Conservation (phyloP, 2,329 filamentous ascomycete species). For the Didymellaceae sp. region DNA sequence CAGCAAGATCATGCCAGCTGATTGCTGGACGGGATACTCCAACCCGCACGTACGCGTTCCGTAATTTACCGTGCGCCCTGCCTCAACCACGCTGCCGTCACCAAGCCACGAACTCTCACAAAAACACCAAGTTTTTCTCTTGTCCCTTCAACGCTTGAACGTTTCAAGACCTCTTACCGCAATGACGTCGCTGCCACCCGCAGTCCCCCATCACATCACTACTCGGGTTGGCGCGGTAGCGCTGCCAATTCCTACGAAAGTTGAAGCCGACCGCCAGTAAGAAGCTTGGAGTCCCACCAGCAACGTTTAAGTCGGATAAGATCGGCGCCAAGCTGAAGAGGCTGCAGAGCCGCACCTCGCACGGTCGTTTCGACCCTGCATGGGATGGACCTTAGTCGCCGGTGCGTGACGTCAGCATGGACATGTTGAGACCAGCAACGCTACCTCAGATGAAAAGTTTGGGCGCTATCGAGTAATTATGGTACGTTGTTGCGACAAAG, state of each 20-base stretch:
- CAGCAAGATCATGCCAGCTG: constrained; percentile 10
- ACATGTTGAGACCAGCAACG: constrained; percentile 30
- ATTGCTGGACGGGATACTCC: constrained; percentile 12
- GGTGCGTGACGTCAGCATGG: constrained; percentile 29
- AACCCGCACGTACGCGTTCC: constrained; percentile 7
- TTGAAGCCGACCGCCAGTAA: constrained; percentile 23
- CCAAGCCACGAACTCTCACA: neutral
- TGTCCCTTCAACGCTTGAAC: constrained; percentile 6
- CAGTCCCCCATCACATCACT: constrained; percentile 5
- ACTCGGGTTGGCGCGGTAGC: constrained; percentile 18
- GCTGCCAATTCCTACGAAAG: constrained; percentile 18
- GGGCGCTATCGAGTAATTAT: constrained; percentile 19
- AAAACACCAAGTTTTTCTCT: constrained; percentile 14
- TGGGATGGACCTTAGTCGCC: constrained; percentile 18
- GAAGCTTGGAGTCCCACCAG: constrained; percentile 23
- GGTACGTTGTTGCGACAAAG: constrained; percentile 21
- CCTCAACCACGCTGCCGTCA: constrained; percentile 2
- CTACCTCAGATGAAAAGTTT: constrained; percentile 26
- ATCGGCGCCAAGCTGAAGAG: constrained; percentile 38
- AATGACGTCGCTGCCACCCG: constrained; percentile 26
- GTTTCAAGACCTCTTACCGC: constrained; percentile 6
- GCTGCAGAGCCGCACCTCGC: constrained; percentile 38
- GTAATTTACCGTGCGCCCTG: constrained; percentile 11
- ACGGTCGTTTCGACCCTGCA: constrained; percentile 35
- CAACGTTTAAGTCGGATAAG: constrained; percentile 27